phyloP scores from a whole-genome alignment of 352 stramenopile genomes.

The Peronospora belbahrii region DNA sequence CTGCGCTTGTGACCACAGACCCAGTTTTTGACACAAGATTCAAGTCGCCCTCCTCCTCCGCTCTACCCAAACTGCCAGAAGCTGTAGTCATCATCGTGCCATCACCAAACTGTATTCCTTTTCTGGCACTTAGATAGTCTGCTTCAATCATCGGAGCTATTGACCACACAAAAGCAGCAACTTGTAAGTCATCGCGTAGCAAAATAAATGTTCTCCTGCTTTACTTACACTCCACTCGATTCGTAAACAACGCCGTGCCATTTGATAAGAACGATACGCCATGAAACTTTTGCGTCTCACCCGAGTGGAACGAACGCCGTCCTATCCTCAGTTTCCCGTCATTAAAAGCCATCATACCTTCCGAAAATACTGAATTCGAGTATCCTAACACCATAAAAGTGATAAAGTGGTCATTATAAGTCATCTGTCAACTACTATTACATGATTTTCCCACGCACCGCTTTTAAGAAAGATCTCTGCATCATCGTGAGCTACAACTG shows the following conservation, averaged over 20 bases:
- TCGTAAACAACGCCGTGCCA: constrained; percentile 57
- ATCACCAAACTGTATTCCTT: constrained; percentile 65
- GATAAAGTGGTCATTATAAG: background rate
- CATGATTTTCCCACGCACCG: constrained; percentile 24
- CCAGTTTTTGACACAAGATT: constrained; percentile 68
- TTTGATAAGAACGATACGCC: constrained; percentile 63
- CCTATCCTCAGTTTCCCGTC: constrained; percentile 56
- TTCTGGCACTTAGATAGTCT: constrained; percentile 55
- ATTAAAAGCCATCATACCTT: constrained; percentile 65
- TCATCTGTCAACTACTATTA: background rate
- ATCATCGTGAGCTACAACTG: constrained; percentile 61
- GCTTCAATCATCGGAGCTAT: constrained; percentile 52
- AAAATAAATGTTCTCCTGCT: background rate
- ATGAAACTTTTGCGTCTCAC: constrained; percentile 56
- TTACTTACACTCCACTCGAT: constrained; percentile 46
- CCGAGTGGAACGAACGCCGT: constrained; percentile 37
- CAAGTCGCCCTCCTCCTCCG: constrained; percentile 66
- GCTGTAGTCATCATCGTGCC: constrained; percentile 76
- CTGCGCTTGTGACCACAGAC: constrained; percentile 53
- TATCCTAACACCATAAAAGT: constrained; percentile 35
- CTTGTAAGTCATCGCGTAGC: background rate
- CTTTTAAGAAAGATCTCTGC: constrained; percentile 79
- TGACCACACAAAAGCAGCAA: background rate
- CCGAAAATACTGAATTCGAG: constrained; percentile 59
- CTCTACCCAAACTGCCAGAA: constrained; percentile 61